phyloP scores from a whole-genome alignment of 177 flowering plant genomes.

The Vitis hybrid region DNA sequence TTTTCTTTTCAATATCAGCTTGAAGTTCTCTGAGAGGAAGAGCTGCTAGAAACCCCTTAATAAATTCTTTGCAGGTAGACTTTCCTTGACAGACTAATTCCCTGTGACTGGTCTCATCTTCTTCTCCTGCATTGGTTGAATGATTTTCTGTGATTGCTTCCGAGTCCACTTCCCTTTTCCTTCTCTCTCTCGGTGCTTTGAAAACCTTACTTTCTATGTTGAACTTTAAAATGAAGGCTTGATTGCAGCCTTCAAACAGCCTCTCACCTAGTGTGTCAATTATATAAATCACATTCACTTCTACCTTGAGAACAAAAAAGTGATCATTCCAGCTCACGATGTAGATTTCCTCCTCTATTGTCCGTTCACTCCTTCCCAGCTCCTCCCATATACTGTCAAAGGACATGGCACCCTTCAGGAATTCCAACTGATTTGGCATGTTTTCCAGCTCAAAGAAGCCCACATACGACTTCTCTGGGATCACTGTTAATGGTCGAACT shows the following conservation, averaged over 20 bases:
- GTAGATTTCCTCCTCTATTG: conserved; percentile 15
- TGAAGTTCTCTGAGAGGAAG: conserved; percentile 31
- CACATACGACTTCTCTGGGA: conserved; percentile 23
- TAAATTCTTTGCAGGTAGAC: conserved; percentile 28
- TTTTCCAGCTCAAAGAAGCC: conserved; percentile 25
- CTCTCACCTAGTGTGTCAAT: conserved; percentile 38
- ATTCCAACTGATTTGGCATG: conserved; percentile 15
- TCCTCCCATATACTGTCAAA: conserved; percentile 34
- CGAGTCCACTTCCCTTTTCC: background rate
- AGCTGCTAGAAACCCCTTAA: conserved; percentile 31
- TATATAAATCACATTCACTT: conserved; percentile 17
- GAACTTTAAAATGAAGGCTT: conserved; percentile 30
- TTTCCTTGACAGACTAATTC: conserved; percentile 24
- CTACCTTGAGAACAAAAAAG: conserved; percentile 30
- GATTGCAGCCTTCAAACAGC: conserved; percentile 25
- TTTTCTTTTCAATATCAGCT: conserved; percentile 17
- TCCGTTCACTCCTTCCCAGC: background rate
- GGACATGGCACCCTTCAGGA: conserved; percentile 25
- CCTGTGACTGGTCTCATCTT: background rate
- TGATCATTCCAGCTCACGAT: conserved; percentile 26
- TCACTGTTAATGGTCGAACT: conserved; percentile 16
- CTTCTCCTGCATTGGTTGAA: conserved; percentile 1
- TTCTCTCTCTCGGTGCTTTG: conserved; percentile 8
- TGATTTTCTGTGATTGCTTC: background rate
- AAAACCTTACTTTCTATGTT: conserved; percentile 15